Conservation (phyloP, 1,284 basidiomycete species). For the Macrocybe sp. region DNA sequence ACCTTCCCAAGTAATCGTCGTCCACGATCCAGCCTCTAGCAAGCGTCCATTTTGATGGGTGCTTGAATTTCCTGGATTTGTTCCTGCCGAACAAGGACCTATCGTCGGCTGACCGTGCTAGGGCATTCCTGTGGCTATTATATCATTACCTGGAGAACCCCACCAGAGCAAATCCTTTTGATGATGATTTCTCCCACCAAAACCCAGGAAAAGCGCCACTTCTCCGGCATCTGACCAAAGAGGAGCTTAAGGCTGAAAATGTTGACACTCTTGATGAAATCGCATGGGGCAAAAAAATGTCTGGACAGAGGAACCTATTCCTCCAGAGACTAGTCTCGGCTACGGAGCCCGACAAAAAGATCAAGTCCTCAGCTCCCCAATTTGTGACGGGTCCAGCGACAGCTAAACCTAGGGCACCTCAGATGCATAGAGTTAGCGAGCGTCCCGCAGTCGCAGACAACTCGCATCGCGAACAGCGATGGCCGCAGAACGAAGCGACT, state of each 20-base stretch:
- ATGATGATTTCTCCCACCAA: slow-evolving; percentile 47
- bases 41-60: slow-evolving; percentile 67
- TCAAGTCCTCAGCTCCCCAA: slow-evolving; percentile 33
- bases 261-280: slow-evolving; percentile 65
- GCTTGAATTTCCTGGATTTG: slow-evolving; percentile 74
- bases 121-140: slow-evolving; percentile 75
- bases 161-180: slow-evolving; percentile 57
- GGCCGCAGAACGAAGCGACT: slow-evolving; percentile 16
- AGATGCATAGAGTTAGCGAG: no score
- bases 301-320: slow-evolving; percentile 56
- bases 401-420: no score
- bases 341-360: slow-evolving; percentile 43
- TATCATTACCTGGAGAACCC: slow-evolving; percentile 72
- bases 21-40: slow-evolving; percentile 52
- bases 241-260: slow-evolving; percentile 55
- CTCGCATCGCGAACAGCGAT: slow-evolving; percentile 12
- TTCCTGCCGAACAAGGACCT: slow-evolving; percentile 68
- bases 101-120: slow-evolving; percentile 65
- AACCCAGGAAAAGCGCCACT: slow-evolving; percentile 52
- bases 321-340: slow-evolving; percentile 53
- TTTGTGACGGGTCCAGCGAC: slow-evolving; percentile 35
- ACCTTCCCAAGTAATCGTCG: slow-evolving; percentile 4
- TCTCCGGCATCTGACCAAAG: slow-evolving; percentile 42
- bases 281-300: slow-evolving; percentile 64
- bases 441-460: slow-evolving; percentile 4